Evolutionary conservation across 805 yeast genomes (phyloP), one percentile per base, ranked within the genome.

Genomic region (Torulaspora franciscae): DNA sequence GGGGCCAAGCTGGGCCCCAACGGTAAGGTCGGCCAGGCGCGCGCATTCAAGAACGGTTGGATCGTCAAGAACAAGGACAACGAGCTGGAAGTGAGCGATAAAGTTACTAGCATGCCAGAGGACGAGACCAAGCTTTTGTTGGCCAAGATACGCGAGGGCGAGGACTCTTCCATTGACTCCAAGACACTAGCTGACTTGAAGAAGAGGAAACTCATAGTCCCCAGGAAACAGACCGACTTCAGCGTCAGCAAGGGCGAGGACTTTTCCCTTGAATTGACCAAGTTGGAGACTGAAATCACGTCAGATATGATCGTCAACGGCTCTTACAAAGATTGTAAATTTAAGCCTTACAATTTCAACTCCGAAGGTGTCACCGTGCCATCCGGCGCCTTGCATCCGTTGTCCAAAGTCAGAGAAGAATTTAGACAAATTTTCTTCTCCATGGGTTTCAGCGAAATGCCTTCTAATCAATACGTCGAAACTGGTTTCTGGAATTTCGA

Each of bases 401-500:
- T 93, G 60, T 88, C 81, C 74, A 93, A 93, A 69, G 98, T 93
- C 48, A 81, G 97, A 62, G 97, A 91, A 69, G 99, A 93, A 69
- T 93, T 93, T 72, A 80, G 99, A 72, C 95, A 90, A 68, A 91
- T 93, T 62, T 93, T 93, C 80, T 91, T 93, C 72, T 81, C 93
- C 30, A 81, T 93, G 90, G 99, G 99, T 6, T 93, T 93, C 81
- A 81, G 93, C 24, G 99, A 93, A 72, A 93, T 93, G 99, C 96
- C 99, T 49, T 84, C 99, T 22, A 91, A 91, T 68, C 96, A 91
- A 68, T 93, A 90, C 66, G 99, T 93, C 42, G 99, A 93, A 65
- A 79, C 93, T 13, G 98, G 98, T 4, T 93, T 93, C 81, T 93
- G 99, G 99, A 93, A 93, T 71, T 93, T 93, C 64, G 99, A 93